Evolutionary conservation across 768 basidiomycete genomes (phyloP).

Genomic region (Hysterangium stoloniferum): DNA sequence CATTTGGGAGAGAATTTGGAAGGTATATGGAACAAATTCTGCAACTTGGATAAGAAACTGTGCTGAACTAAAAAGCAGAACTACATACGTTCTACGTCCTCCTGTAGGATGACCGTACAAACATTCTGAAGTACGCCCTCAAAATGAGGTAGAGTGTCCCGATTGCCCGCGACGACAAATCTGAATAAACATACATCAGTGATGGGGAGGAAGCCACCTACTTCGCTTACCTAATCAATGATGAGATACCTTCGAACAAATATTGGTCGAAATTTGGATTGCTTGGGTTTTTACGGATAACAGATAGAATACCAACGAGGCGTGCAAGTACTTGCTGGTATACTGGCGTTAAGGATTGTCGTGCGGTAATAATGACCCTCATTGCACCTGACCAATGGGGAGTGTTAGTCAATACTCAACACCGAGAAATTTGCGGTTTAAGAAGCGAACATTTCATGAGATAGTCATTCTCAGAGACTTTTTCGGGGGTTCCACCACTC

Average conservation of each 20-base stretch:
- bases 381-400: slow-evolving; percentile 61
- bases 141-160: slow-evolving; percentile 61
- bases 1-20: slow-evolving; percentile 95
- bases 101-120: slow-evolving; percentile 79
- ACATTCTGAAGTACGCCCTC: slow-evolving; percentile 79
- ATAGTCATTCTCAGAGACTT: slow-evolving; percentile 95
- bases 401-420: not conserved
- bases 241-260: slow-evolving; percentile 94
- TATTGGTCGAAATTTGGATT: slow-evolving; percentile 98
- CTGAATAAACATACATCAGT: slow-evolving; percentile 28
- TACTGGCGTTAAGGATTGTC: slow-evolving; percentile 62
- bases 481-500: slow-evolving; percentile 70
- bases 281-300: slow-evolving; percentile 91
- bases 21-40: slow-evolving; percentile 97
- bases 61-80: not conserved
- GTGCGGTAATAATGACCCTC: slow-evolving; percentile 87
- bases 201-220: not conserved
- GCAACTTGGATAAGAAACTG: slow-evolving; percentile 3
- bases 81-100: slow-evolving; percentile 83
- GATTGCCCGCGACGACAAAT: slow-evolving; percentile 71
- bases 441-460: slow-evolving; percentile 82
- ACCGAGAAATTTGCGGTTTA: no score
- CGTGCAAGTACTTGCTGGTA: slow-evolving; percentile 60
- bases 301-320: slow-evolving; percentile 75
- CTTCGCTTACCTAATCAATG: slow-evolving; percentile 63